These are phyloP conservation scores for Colletotrichum sp. DNA, from an alignment of 2,329 filamentous ascomycete species.

Conservation along the genomic window DNA sequence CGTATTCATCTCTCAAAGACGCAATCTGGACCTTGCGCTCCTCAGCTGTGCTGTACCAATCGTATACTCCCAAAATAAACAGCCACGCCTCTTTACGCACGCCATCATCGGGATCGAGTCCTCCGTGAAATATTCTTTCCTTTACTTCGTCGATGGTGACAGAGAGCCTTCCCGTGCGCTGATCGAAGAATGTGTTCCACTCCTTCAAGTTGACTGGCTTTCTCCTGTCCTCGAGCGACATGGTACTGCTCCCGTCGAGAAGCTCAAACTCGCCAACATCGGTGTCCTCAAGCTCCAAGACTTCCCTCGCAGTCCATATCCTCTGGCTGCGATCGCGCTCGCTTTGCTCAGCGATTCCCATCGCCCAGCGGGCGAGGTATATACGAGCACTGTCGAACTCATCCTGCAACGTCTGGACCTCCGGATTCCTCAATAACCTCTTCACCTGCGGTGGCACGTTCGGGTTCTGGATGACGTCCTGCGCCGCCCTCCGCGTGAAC, in stretches of 20 bases:
- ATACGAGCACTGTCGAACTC: constrained; percentile 96
- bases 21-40: constrained; percentile 85
- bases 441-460: constrained; percentile 88
- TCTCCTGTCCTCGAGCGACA: constrained; percentile 78
- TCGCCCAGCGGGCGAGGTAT: constrained; percentile 95
- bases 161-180: constrained; percentile 72
- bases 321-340: constrained; percentile 84
- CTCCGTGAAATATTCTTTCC: constrained; percentile 95
- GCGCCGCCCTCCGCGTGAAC: constrained; percentile 89
- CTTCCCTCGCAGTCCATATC: constrained; percentile 92
- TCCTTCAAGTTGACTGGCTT: constrained; percentile 81
- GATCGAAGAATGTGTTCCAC: constrained; percentile 91
- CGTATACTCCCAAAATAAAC: constrained; percentile 88
- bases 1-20: constrained; percentile 89
- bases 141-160: constrained; percentile 92
- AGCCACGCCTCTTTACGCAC: constrained; percentile 97
- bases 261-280: constrained; percentile 97
- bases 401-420: constrained; percentile 93
- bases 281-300: constrained; percentile 92
- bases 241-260: constrained; percentile 76
- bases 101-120: constrained; percentile 85
- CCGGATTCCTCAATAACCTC: constrained; percentile 84
- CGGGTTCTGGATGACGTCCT: constrained; percentile 90
- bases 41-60: constrained; percentile 89
- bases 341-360: constrained; percentile 97